These are phyloP conservation scores for Guadua angustifolia DNA, from an alignment of 176 grass and related monocot genomes.

Conservation along the genomic window DNA sequence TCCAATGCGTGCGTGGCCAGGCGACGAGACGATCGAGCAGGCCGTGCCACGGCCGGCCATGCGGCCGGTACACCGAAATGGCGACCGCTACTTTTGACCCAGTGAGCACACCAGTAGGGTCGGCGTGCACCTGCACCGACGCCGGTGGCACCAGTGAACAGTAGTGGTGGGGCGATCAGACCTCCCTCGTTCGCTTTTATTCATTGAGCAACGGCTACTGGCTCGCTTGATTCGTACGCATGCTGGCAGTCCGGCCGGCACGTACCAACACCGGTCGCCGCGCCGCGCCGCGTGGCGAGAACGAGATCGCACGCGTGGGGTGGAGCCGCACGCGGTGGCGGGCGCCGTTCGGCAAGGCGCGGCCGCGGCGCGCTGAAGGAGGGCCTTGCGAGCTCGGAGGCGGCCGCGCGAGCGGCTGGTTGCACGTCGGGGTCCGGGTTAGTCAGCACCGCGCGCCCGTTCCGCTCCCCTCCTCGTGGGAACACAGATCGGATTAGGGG, in stretches of 20 bases:
- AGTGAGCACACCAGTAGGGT: background rate
- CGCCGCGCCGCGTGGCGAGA: background rate
- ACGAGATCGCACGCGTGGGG: background rate
- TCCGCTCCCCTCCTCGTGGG: background rate
- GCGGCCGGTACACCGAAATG: background rate
- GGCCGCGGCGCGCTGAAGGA: background rate
- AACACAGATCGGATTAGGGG: too few species aligned
- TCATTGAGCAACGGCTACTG: too few species aligned
- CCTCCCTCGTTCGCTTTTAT: too few species aligned
- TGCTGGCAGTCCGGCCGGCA: too few species aligned
- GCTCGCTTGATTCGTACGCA: too few species aligned
- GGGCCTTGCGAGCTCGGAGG: background rate
- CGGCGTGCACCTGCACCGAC: background rate
- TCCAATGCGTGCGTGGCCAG: background rate
- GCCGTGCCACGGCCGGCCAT: background rate
- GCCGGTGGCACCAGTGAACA: background rate
- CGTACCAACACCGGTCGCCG: too few species aligned
- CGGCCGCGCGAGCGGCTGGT: background rate
- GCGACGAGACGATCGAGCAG: background rate
- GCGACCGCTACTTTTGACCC: background rate
- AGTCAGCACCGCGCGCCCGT: background rate
- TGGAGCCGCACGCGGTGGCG: background rate
- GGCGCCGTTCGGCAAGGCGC: background rate
- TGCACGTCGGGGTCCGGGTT: background rate
- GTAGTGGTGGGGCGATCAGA: background rate